A percentile compares a stretch with the other conserved stretches of the same genome.
Conservation (phyloP, 352 stramenopile species). For the Phytophthora cryptogea region DNA sequence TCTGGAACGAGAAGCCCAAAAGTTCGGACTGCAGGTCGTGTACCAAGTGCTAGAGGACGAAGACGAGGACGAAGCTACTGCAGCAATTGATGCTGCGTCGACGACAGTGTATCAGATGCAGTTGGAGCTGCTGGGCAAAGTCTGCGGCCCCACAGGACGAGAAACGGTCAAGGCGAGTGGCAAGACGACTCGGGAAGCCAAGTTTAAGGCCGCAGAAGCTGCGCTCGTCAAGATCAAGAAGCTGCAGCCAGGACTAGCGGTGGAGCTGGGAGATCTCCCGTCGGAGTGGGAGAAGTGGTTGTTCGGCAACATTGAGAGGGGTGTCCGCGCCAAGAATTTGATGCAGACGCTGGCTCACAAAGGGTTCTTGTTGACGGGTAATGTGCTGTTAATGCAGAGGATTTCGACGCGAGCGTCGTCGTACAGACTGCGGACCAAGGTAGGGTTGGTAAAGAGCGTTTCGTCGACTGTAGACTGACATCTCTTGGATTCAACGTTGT, state of each 20-base stretch:
- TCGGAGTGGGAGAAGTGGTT: conserved; percentile 61
- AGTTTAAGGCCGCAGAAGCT: conserved; percentile 68
- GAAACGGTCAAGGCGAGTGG: conserved; percentile 49
- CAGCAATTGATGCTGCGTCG: neutral
- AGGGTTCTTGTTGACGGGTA: conserved; percentile 60
- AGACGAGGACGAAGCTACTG: conserved; percentile 22
- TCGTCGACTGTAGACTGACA: conserved; percentile 5
- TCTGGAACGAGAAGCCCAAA: conserved; percentile 64
- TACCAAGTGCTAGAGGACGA: conserved; percentile 63
- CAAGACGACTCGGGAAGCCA: conserved; percentile 69
- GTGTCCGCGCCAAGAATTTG: conserved; percentile 49
- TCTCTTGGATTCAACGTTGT: conserved; percentile 21
- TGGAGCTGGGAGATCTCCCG: conserved; percentile 54
- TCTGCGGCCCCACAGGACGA: conserved; percentile 41
- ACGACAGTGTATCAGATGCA: conserved; percentile 44
- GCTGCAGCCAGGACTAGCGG: conserved; percentile 65
- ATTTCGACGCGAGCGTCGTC: conserved; percentile 64
- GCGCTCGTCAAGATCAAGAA: conserved; percentile 58
- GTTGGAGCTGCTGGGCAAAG: conserved; percentile 57
- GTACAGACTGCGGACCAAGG: conserved; percentile 46
- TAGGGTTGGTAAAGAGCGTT: conserved; percentile 14
- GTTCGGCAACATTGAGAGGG: conserved; percentile 64
- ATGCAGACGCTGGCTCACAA: conserved; percentile 61
- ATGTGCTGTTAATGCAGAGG: conserved; percentile 60
- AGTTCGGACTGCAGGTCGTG: conserved; percentile 52